These are phyloP conservation scores for Malassezia obtusa DNA, from an alignment of 1,284 basidiomycete species.

Conservation along the genomic window DNA sequence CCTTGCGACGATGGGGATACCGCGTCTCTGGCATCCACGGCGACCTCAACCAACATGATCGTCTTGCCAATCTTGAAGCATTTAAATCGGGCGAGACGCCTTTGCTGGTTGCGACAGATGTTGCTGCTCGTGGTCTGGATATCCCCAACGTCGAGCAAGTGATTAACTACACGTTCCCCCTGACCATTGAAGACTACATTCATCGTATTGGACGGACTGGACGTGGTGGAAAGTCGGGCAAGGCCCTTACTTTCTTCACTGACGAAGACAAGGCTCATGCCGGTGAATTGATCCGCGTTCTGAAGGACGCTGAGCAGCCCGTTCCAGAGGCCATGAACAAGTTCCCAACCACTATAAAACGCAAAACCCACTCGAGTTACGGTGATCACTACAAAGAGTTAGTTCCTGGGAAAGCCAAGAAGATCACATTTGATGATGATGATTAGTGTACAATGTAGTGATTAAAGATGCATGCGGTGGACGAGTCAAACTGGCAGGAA, in stretches of 20 bases:
- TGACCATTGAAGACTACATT: constrained; percentile 66
- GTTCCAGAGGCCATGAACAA: constrained; percentile 67
- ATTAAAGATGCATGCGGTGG: not conserved
- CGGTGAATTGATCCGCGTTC: constrained; percentile 82
- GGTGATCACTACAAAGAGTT: constrained; percentile 49
- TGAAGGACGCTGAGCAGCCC: constrained; percentile 71
- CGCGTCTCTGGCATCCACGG: constrained; percentile 82
- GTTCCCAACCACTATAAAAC: constrained; percentile 91
- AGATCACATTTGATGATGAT: constrained; percentile 42
- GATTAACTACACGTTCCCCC: constrained; percentile 76
- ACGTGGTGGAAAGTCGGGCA: constrained; percentile 79
- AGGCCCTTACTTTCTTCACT: constrained; percentile 90
- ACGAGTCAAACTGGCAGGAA: not conserved
- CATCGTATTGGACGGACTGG: constrained; percentile 95
- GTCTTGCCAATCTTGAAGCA: constrained; percentile 74
- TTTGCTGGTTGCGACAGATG: constrained; percentile 90
- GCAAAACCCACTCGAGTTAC: constrained; percentile 69
- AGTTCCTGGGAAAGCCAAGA: constrained; percentile 64
- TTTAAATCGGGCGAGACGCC: constrained; percentile 79
- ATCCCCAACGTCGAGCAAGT: constrained; percentile 82
- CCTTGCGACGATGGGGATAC: constrained; percentile 68
- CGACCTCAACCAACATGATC: constrained; percentile 76
- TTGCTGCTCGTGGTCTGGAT: constrained; percentile 90
- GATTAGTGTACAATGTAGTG: constrained; percentile 1
- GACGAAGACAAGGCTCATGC: constrained; percentile 60